Evolutionary conservation across 768 basidiomycete genomes (phyloP).

Genomic region (Naganishia friedmannii): DNA sequence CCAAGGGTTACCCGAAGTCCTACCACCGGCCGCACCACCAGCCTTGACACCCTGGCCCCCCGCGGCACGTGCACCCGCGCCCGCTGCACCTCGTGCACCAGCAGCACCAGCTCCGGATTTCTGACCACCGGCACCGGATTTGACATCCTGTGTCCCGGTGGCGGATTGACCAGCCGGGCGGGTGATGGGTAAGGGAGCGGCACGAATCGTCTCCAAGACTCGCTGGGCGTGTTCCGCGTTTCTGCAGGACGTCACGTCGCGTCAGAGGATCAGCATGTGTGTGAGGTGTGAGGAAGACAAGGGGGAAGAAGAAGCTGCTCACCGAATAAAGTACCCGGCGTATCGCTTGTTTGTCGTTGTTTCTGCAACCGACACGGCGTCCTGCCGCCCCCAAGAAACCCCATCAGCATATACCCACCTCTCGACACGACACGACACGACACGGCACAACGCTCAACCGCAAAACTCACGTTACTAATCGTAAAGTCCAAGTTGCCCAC

Average conservation of each 20-base stretch:
- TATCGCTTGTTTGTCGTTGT: conserved; percentile 88
- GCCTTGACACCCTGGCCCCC: conserved; percentile 15
- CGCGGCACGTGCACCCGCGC: conserved; percentile 1
- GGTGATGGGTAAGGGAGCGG: conserved; percentile 58
- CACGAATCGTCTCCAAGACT: conserved; percentile 73
- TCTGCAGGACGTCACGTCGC: not conserved
- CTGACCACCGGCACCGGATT: not conserved
- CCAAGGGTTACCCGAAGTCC: conserved; percentile 26
- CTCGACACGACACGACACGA: too few species aligned
- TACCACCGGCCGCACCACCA: conserved; percentile 8
- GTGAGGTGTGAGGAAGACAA: too few species aligned
- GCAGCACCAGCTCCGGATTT: not conserved
- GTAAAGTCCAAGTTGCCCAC: conserved; percentile 94
- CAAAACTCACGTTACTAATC: conserved; percentile 75
- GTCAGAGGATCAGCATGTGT: too few species aligned
- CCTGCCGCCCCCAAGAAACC: conserved; percentile 56
- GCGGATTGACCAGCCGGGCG: conserved; percentile 29
- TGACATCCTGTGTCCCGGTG: not conserved
- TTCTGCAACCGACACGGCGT: conserved; percentile 94
- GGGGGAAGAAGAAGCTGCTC: not conserved
- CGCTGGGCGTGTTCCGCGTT: conserved; percentile 85
- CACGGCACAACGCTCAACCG: not conserved
- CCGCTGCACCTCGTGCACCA: not conserved
- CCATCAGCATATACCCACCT: not conserved
- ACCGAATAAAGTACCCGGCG: conserved; percentile 86